Base-by-base conservation (phyloP, 2,329 filamentous ascomycete species). In the Fusarium marasasianum region DNA sequence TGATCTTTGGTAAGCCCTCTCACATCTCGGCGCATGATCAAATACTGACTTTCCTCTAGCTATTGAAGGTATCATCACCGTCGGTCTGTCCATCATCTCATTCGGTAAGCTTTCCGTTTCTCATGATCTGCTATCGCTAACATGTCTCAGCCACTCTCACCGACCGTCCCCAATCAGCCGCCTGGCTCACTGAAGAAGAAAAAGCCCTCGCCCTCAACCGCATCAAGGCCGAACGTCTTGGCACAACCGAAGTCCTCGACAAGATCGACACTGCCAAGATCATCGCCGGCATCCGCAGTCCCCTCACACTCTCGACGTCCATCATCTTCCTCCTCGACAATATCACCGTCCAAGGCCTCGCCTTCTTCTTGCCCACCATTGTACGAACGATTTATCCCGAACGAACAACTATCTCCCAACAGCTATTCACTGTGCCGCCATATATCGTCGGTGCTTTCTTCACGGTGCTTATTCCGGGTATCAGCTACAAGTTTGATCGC, bases 321-420 rank as follows among this genome's bases (percentile, higher is more conserved):
- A 80, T 89, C 71, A 87, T 92, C 71, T 92, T 92, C 82, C 81
- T 92, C 3, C 85, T 92, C 65, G 85, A 91, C 84, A 92, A 91
- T 81, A 89, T 94, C 79, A 94, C 92, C 0, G 92, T 94, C 3
- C 91, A 93, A 78, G 92, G 92, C 8, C 84, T 94, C 5, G 90
- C 90, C 6, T 93, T 93, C 85, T 94, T 94, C 82, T 83, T 88
- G 0, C 92, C 92, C 0, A 94, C 91, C 0, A 93, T 94, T 70
- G 90, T 94, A 47, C 82, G 83, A 48, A 92, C 88, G 11, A 93
- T 94, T 74, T 94, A 93, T 76, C 89, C 90, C 0, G 77, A 86
- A 4, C 83, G 84, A 35, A 73, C 74, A 3, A 86, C 90, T 4
- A 84, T 94, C 20, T 87, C 86, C 3, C 90, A 93, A 78, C 92